phyloP scores from a whole-genome alignment of 352 stramenopile genomes.

The Pythium brachiatum region DNA sequence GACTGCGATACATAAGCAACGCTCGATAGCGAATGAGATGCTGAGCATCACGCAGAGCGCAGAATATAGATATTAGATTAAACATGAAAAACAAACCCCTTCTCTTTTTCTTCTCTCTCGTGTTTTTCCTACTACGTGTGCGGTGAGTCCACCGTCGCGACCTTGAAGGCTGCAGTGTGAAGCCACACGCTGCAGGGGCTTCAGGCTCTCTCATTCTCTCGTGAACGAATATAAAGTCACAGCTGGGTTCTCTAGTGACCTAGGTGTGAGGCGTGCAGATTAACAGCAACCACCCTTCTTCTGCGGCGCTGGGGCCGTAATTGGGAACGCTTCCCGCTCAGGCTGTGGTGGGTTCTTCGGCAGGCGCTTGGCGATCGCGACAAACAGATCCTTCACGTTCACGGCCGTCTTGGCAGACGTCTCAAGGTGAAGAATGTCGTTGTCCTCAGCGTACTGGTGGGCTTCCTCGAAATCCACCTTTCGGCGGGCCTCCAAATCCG shows the following conservation, averaged over 20 bases:
- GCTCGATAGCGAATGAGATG: not conserved
- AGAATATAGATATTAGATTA: slow-evolving; percentile 60
- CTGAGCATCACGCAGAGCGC: slow-evolving; percentile 10
- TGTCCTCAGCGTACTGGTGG: slow-evolving; percentile 98
- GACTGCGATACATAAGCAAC: not conserved
- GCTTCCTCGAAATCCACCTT: slow-evolving; percentile 97
- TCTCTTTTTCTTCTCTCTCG: slow-evolving; percentile 15
- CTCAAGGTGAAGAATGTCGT: slow-evolving; percentile 99
- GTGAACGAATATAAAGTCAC: slow-evolving; percentile 10
- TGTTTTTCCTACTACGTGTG: slow-evolving; percentile 13
- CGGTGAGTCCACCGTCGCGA: not conserved
- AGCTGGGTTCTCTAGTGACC: slow-evolving; percentile 16
- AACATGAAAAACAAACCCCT: slow-evolving; percentile 29
- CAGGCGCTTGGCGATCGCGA: slow-evolving; percentile 92
- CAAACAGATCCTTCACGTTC: slow-evolving; percentile 99
- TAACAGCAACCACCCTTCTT: slow-evolving; percentile 87
- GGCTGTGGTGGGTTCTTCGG: slow-evolving; percentile 82
- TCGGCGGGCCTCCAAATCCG: slow-evolving; percentile 95
- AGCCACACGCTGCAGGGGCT: not conserved
- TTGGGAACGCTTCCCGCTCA: slow-evolving; percentile 81
- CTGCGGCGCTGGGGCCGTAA: slow-evolving; percentile 69
- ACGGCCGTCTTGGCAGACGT: slow-evolving; percentile 99
- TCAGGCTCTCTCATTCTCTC: slow-evolving; percentile 5
- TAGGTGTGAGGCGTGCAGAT: slow-evolving; percentile 4
- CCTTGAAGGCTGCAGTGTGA: not conserved